phyloP scores from a whole-genome alignment of 2,329 filamentous ascomycete species.

The Pezizomycotina sp. region DNA sequence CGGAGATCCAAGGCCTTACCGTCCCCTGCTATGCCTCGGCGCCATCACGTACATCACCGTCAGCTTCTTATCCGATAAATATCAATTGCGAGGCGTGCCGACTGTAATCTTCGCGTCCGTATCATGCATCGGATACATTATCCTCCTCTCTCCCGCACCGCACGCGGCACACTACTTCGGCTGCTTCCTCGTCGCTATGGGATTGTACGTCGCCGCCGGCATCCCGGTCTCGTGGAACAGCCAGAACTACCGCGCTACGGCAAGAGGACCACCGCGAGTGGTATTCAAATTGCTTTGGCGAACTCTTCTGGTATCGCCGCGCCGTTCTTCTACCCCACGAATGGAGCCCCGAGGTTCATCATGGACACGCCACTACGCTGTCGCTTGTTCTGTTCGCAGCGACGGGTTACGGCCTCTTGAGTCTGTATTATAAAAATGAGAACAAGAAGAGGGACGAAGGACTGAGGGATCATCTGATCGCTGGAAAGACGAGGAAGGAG shows the following conservation, averaged over 20 bases:
- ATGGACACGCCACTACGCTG: constrained; percentile 46
- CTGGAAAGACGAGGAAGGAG: constrained; percentile 32
- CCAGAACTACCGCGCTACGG: constrained; percentile 56
- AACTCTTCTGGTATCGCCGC: constrained; percentile 59
- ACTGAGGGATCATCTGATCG: constrained; percentile 30
- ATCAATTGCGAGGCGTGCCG: constrained; percentile 49
- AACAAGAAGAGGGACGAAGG: constrained; percentile 30
- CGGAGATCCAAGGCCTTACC: constrained; percentile 57
- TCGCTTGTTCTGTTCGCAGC: constrained; percentile 41
- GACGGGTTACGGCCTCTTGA: constrained; percentile 39
- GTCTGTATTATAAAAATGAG: constrained; percentile 28
- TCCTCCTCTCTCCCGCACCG: constrained; percentile 45
- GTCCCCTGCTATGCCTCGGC: constrained; percentile 59
- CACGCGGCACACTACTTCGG: constrained; percentile 56
- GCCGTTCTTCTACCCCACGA: constrained; percentile 41
- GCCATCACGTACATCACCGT: constrained; percentile 50
- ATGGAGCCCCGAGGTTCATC: constrained; percentile 41
- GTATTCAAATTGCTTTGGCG: constrained; percentile 52
- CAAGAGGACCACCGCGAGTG: constrained; percentile 56
- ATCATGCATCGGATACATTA: constrained; percentile 50
- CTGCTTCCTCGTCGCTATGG: constrained; percentile 59
- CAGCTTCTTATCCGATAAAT: constrained; percentile 50
- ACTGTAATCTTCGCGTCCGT: constrained; percentile 45
- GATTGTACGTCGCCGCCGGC: constrained; percentile 47
- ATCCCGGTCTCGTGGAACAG: constrained; percentile 45